Base-by-base conservation (phyloP, 2,329 filamentous ascomycete species). In the Pseudogymnoascus sp. region DNA sequence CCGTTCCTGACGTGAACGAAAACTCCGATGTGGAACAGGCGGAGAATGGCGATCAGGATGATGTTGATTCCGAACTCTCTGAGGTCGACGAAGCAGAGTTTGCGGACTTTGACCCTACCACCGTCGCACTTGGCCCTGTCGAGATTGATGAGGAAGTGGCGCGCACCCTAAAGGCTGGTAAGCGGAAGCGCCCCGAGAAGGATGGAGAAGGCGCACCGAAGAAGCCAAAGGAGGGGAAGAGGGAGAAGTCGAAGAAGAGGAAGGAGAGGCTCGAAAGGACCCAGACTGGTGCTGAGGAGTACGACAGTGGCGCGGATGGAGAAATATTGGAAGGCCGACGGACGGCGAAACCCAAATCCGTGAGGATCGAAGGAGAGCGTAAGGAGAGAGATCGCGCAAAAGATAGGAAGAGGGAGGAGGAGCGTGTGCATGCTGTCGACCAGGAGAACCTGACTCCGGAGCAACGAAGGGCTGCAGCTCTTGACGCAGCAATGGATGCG, bases 401-500 rank as follows among this genome's bases (percentile, higher is more conserved):
- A 55, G 66, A 74, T 72, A 8, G 74, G 70, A 21, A 77, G 75
- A 58, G 76, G 74, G 30, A 76, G 76, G 65, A 79, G 80, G 65
- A 79, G 76, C 63, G 75, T 74, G 37, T 78, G 77, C 82, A 85
- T 61, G 81, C 84, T 4, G 84, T 89, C 63, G 81, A 89, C 65
- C 90, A 95, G 63, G 89, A 90, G 68, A 79, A 86, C 63, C 74
- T 97, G 67, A 87, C 88, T 18, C 90, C 91, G 0, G 90, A 94
- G 73, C 90, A 96, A 75, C 82, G 89, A 67, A 84, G 92, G 67
- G 85, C 88, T 67, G 82, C 89, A 66, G 92, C 90, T 18, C 84
- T 99, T 59, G 90, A 96, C 68, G 82, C 86, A 65, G 88, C 89
- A 60, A 90, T 97, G 76, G 90, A 96, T 72, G 89, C 89, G 60